Conservation (phyloP, 1,284 basidiomycete genomes). For the Psilocybe mexicana region DNA sequence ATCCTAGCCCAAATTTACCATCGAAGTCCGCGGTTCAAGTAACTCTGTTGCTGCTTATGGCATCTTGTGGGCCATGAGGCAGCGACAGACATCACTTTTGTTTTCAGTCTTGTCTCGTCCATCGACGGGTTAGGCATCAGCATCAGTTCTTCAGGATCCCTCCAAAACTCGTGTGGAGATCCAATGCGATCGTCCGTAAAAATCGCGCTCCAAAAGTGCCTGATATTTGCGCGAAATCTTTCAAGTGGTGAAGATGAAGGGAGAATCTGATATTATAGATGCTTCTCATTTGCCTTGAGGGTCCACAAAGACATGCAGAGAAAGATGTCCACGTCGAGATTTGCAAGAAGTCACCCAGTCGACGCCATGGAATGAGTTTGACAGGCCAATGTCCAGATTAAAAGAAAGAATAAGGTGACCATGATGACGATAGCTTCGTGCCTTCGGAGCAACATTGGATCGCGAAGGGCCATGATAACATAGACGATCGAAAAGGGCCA, state of each 20-base stretch:
- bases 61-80: conserved; percentile 32
- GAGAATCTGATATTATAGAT: conserved; percentile 27
- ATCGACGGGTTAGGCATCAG: conserved; percentile 20
- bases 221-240: conserved; percentile 6
- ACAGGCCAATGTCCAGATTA: neutral
- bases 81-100: conserved; percentile 34
- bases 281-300: conserved; percentile 20
- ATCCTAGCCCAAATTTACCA: conserved; percentile 25
- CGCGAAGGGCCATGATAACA: neutral
- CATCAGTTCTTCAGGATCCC: conserved; percentile 17
- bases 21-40: conserved; percentile 41
- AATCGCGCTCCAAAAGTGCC: conserved; percentile 20
- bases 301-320: conserved; percentile 19
- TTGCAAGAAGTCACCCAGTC: conserved; percentile 28
- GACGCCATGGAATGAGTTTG: neutral
- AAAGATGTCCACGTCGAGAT: conserved; percentile 25
- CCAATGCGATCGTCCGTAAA: conserved; percentile 24
- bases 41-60: conserved; percentile 26
- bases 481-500: neutral
- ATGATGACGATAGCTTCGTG: neutral
- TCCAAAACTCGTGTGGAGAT: conserved; percentile 17
- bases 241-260: conserved; percentile 18
- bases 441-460: neutral
- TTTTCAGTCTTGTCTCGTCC: conserved; percentile 18
- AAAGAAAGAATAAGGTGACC: neutral